Base-by-base conservation (phyloP, 2,329 filamentous ascomycete genomes). In the Aspergillus candidus region DNA sequence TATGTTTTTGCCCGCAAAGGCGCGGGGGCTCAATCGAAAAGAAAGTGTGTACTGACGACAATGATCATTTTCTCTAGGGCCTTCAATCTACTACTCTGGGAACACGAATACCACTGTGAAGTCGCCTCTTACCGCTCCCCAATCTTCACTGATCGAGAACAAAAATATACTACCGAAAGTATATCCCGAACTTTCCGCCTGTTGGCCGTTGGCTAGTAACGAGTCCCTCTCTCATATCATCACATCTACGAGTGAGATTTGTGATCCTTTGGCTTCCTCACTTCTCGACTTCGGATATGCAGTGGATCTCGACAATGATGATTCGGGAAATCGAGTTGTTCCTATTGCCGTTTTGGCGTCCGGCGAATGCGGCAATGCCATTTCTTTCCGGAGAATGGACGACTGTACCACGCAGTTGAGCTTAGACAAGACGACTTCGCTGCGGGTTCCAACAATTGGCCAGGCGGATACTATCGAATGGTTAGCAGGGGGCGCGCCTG, bases 221-320 rank as follows among this genome's bases (percentile, higher is more conserved):
- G 63, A 69, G 43, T 50, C 46, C 17, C 44, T 62, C 31, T 71
- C 68, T 3, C 59, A 60, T 43, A 49, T 53, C 12, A 54, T 69
- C 22, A 55, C 57, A 4, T 46, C 52, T 2, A 52, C 59, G 11
- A 56, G 51, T 32, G 52, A 60, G 29, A 37, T 46, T 39, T 68
- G 65, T 40, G 62, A 71, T 22, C 64, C 68, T 22, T 52, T 54
- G 13, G 46, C 61, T 10, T 69, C 68, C 15, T 54, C 57, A 11
- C 61, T 78, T 3, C 58, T 82, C 15, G 73, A 73, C 14, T 64
- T 76, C 41, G 76, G 77, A 3, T 63, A 67, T 42, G 72, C 78
- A 11, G 57, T 66, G 11, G 65, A 71, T 37, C 46, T 65, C 13
- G 55, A 61, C 27, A 52, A 53, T 10, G 49, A 60, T 41, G 55